Conservation (phyloP, 164 flowering plant genomes). For the Berberis thunbergii region DNA sequence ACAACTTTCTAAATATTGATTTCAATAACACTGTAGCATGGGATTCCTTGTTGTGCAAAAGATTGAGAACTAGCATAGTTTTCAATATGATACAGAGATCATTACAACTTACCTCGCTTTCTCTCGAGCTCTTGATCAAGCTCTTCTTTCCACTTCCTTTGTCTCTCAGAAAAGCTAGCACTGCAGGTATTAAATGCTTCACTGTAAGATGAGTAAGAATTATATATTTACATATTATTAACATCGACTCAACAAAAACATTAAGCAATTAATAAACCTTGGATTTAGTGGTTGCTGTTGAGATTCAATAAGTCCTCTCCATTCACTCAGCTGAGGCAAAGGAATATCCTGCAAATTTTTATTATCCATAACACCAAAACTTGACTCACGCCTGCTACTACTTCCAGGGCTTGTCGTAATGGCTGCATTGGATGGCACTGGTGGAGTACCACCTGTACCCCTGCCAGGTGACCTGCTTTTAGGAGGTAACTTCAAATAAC, state of each 20-base stretch:
- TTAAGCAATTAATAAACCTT: slow-evolving; percentile 26
- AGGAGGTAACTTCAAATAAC: slow-evolving; percentile 41
- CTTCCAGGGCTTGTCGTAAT: slow-evolving; percentile 32
- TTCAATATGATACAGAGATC: too few relatives aligned
- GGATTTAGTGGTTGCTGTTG: slow-evolving; percentile 34
- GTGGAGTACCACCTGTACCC: slow-evolving; percentile 27
- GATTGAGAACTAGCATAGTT: too few relatives aligned
- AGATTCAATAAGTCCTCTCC: slow-evolving; percentile 23
- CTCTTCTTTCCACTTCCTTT: too few relatives aligned
- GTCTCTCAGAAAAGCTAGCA: too few relatives aligned
- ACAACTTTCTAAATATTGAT: too few relatives aligned
- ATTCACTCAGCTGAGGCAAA: slow-evolving; percentile 26
- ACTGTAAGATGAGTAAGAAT: too few relatives aligned
- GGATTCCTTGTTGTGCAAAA: too few relatives aligned
- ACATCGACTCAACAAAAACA: not conserved
- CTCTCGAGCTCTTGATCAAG: too few relatives aligned
- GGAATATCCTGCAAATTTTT: slow-evolving; percentile 29
- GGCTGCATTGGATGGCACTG: slow-evolving; percentile 23
- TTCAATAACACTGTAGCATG: too few relatives aligned
- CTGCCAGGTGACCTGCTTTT: slow-evolving; percentile 49
- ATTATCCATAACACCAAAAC: slow-evolving; percentile 17
- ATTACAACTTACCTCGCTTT: too few relatives aligned
- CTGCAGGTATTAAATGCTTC: too few relatives aligned
- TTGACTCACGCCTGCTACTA: slow-evolving; percentile 28
- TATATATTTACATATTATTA: too few relatives aligned